Evolutionary conservation across 2,329 filamentous ascomycete species (phyloP), one percentile per base, ranked within the genome.

Genomic region (Verticillium zaregamsianum): DNA sequence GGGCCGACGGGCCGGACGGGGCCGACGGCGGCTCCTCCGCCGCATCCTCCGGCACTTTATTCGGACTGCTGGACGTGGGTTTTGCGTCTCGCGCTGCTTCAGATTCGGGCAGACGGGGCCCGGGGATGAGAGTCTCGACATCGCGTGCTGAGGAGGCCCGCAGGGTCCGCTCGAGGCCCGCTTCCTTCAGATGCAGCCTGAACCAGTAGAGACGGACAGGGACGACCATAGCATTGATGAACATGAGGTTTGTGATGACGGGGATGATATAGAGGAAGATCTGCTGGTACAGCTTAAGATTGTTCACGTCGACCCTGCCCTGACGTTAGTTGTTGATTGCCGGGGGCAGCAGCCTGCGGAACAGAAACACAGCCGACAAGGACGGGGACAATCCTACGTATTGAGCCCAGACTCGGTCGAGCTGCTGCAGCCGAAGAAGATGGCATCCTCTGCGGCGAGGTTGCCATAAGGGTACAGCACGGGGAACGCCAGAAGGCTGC

Each of bases 351-450:
- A 35, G 33, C 33, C 6, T 35, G 33, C 33, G 33, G 33, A 4
- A 35, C 33, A 35, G 33, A 35, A 20, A 37, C 45, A 23, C 49
- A 28, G 49, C 20, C n/a, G 49, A 40, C 28, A 55, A 37, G 23
- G 23, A 25, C 40, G 40, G 60, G 23, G 15, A 2, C 11, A 7
- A 40, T 71, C 76, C 57, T 63, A 83, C 79, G 80, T 77, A 64
- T 82, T 83, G 31, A 84, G 68, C 0, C 82, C 82, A 0, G 81
- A 82, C 65, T 80, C 79, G 5, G 81, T 83, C 1, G 78, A 77
- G 2, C 75, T 74, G 66, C 80, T 83, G 63, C 74, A 76, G n/a
- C 80, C 80, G 45, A 83, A 80, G 69, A 83, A 81, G 68, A 78
- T 81, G 32, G 79, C 75, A 70, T 84, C 80, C 23, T 82, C 70